A percentile compares a stretch with the other conserved stretches of the same genome.
Conservation (phyloP, 108 stramenopile genomes). For the Nannochloropsis salina region DNA sequence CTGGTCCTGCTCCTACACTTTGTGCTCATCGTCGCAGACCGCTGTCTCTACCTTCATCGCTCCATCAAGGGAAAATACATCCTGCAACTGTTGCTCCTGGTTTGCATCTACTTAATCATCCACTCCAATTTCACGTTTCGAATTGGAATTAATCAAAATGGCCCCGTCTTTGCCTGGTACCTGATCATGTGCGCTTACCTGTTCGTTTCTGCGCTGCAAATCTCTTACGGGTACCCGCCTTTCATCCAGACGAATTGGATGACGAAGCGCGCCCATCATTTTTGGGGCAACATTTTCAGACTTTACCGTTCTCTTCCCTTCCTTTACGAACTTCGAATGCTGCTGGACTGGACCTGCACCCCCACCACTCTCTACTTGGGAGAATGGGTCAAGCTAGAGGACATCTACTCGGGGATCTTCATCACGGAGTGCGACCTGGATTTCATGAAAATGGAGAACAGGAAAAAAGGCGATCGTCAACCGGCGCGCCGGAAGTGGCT, state of each 20-base stretch:
- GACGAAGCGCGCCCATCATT: not conserved
- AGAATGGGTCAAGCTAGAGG: slow-evolving; percentile 20
- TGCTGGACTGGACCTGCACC: not conserved
- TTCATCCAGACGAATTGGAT: slow-evolving; percentile 18
- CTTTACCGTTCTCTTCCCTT: slow-evolving; percentile 16
- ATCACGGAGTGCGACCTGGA: not conserved
- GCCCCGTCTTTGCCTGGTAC: not conserved
- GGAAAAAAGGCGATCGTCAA: not conserved
- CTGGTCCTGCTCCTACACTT: not conserved
- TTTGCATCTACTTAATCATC: not conserved
- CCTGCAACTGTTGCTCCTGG: not conserved
- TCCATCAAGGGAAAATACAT: slow-evolving; percentile 15
- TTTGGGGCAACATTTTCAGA: slow-evolving; percentile 12
- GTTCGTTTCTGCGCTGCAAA: not conserved
- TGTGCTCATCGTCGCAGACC: slow-evolving; percentile 7
- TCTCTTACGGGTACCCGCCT: not conserved
- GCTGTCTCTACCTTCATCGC: slow-evolving; percentile 17
- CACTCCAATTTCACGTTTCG: slow-evolving; percentile 14
- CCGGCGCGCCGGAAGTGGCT: slow-evolving; percentile 16
- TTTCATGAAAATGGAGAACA: not conserved
- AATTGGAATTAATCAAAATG: not conserved
- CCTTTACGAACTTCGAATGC: slow-evolving; percentile 14
- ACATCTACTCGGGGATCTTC: not conserved
- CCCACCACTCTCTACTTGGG: not conserved
- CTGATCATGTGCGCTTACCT: slow-evolving; percentile 11